Base-by-base conservation (phyloP, 345 rosid genomes). In the Citrus mangshanensis region DNA sequence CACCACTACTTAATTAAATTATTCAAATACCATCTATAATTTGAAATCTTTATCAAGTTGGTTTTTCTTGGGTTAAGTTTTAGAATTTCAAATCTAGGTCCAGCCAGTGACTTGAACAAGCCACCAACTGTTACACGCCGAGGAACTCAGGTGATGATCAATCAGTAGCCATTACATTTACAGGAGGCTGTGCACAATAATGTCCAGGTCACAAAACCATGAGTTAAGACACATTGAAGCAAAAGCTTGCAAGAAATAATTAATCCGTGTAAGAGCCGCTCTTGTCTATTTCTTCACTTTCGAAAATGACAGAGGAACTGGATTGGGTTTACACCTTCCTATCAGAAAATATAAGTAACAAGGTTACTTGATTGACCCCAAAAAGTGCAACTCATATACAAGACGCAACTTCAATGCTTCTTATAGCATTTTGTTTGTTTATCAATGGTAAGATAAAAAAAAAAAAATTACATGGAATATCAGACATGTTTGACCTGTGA, bases 401-500 rank as follows among this genome's bases (percentile, higher is more conserved):
- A 19, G 58, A 54, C 3, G 13, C 35, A 38, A 22, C 71, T 16
- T 70, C n/a, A 25, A 70, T 42, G 34, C 24, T 46, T 25, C 59
- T 13, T 12, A 70, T 16, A 1, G 35, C n/a, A 46, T 46, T 70
- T 70, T 18, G 9, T 69, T 69, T 27, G 21, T 19, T 6, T 21
- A 28, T 25, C 35, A 6, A 2, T 70, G 40, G 14, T 34, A 30
- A 32, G 51, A 77, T 35, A 59, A 54, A 73, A 5, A 9, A 35
- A 65, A 40, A 2, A 1, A 9, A 40, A 1, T 37, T 37, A 78
- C 83, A 78, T 40, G 28, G 35, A 77, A 63, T 27, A 16, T 68
- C 54, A 69, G 71, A 37, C 37, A 35, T 42, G n/a, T 12, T 38
- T 58, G 71, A 84, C 80, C 85, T 79, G 70, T 40, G 55, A 51